phyloP scores from a whole-genome alignment of 345 rosid species.

The Geranium brycei region DNA sequence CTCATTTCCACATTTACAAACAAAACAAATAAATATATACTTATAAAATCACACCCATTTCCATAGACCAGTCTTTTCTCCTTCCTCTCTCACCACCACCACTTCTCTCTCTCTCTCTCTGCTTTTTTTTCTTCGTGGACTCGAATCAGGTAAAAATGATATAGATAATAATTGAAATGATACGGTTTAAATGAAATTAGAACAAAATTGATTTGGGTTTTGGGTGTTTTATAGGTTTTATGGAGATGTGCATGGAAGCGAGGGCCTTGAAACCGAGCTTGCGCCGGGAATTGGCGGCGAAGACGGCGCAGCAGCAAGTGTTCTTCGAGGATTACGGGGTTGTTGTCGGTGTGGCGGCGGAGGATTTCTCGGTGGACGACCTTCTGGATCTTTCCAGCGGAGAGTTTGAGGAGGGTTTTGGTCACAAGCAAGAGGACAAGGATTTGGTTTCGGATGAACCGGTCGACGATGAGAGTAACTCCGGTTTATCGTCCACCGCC shows the following conservation, averaged over 20 bases:
- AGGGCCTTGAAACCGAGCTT: conserved; percentile 49
- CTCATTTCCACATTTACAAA: too few relatives aligned
- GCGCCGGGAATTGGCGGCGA: conserved; percentile 26
- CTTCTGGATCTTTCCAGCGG: conserved; percentile 50
- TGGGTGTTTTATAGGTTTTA: conserved; percentile 1
- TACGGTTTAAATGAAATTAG: too few relatives aligned
- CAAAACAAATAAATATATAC: too few relatives aligned
- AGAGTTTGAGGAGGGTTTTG: conserved; percentile 17
- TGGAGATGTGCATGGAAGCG: conserved; percentile 46
- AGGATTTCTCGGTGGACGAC: conserved; percentile 57
- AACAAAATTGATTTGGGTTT: background rate
- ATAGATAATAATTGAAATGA: too few relatives aligned
- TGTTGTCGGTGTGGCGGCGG: conserved; percentile 19
- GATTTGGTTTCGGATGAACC: conserved; percentile 25
- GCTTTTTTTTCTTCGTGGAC: too few relatives aligned
- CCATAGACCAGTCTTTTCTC: too few relatives aligned
- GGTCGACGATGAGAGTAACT: conserved; percentile 24
- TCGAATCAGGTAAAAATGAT: background rate
- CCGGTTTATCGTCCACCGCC: conserved; percentile 13
- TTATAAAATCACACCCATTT: too few relatives aligned
- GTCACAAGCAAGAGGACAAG: conserved; percentile 22
- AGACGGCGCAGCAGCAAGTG: conserved; percentile 18
- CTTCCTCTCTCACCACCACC: too few relatives aligned
- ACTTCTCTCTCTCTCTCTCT: too few relatives aligned
- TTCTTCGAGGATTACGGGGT: conserved; percentile 21